Conservation (phyloP, 345 rosid species). For the Citrus medica region DNA sequence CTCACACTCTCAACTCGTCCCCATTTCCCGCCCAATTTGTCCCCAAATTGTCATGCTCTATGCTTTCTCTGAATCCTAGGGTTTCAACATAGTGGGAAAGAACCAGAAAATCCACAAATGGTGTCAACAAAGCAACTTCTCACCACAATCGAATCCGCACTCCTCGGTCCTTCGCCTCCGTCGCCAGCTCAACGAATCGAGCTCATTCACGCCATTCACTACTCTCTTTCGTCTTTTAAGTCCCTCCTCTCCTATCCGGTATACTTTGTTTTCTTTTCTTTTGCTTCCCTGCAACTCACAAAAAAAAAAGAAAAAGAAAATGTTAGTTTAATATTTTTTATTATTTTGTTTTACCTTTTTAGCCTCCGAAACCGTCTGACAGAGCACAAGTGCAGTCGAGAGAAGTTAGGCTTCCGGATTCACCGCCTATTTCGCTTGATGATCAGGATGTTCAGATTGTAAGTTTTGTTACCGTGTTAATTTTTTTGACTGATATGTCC, state of each 20-base stretch:
- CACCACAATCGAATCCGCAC: slow-evolving; percentile 58
- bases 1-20: background rate
- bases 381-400: slow-evolving; percentile 74
- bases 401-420: slow-evolving; percentile 89
- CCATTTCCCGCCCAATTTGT: slow-evolving; percentile 17
- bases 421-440: slow-evolving; percentile 70
- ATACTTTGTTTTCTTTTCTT: background rate
- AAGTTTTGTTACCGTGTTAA: slow-evolving; percentile 25
- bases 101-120: slow-evolving; percentile 29
- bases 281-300: background rate
- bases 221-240: slow-evolving; percentile 55
- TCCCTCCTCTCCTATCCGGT: slow-evolving; percentile 80
- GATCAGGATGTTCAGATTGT: slow-evolving; percentile 90
- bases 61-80: slow-evolving; percentile 1
- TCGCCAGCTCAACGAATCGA: slow-evolving; percentile 67
- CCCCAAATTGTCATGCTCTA: background rate
- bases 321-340: background rate
- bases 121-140: slow-evolving; percentile 70
- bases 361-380: slow-evolving; percentile 80
- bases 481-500: background rate
- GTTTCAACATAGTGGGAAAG: background rate
- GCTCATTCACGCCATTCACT: slow-evolving; percentile 75
- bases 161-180: slow-evolving; percentile 64
- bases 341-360: slow-evolving; percentile 4
- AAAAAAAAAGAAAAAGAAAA: background rate